phyloP scores from a whole-genome alignment of 2,329 filamentous ascomycete genomes.

The Xylaria sp. region DNA sequence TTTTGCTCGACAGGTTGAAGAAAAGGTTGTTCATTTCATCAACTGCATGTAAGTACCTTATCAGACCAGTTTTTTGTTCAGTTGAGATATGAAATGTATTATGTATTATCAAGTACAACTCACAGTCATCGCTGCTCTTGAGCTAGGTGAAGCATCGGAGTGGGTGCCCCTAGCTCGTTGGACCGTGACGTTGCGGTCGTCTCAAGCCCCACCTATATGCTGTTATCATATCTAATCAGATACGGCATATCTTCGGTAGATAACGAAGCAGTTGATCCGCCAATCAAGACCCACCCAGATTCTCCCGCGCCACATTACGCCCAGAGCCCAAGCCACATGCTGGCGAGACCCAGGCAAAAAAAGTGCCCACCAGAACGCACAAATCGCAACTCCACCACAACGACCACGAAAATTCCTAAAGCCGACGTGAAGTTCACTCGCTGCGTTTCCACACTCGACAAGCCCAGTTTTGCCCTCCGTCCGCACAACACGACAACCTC shows the following conservation, averaged over 20 bases:
- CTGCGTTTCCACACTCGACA: conserved; percentile 38
- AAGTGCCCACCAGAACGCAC: conserved; percentile 38
- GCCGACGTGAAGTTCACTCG: conserved; percentile 33
- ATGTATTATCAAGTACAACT: no score
- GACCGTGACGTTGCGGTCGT: not conserved
- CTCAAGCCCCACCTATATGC: not conserved
- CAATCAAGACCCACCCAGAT: not conserved
- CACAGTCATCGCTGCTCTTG: no score
- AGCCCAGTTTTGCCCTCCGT: conserved; percentile 33
- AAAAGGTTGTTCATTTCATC: not conserved
- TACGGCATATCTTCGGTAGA: conserved; percentile 31
- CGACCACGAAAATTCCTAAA: conserved; percentile 36
- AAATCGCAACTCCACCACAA: conserved; percentile 39
- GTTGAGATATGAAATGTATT: no score
- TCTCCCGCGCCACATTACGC: conserved; percentile 18
- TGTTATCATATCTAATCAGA: no score
- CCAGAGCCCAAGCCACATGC: conserved; percentile 28
- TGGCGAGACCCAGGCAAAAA: conserved; percentile 35
- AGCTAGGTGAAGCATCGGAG: not conserved
- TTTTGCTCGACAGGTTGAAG: not conserved
- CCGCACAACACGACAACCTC: conserved; percentile 31
- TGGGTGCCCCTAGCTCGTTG: no score
- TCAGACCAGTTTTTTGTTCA: not conserved
- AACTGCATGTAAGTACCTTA: not conserved
- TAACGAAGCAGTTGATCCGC: conserved; percentile 69